Evolutionary conservation across 2,329 filamentous ascomycete genomes (phyloP), one percentile per base, ranked within the genome.

Genomic region (Exserohilum turcica): DNA sequence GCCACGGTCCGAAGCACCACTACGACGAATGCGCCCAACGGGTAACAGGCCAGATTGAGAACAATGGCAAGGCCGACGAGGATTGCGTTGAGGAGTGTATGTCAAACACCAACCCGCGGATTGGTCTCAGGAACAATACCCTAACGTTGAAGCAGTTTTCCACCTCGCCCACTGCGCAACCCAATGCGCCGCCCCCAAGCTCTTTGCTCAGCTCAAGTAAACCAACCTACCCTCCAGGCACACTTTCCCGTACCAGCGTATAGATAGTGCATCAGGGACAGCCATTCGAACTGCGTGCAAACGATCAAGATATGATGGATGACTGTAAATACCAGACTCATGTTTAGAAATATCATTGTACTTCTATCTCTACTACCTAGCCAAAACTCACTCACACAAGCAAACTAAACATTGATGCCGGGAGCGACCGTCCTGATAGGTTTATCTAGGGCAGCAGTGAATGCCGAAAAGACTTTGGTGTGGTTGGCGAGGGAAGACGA

Each of bases 81-180:
- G 92, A 97, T 82, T 99, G 94, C 73, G 91, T 97, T 66, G 94
- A 99, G 84, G 94, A 99, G 84, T 99, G 94, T 97, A 89, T 79
- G 92, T 86, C 24, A 28, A 28, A 13, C 6, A 18, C 10, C 24
- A 19, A 36, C 13, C 4, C 19, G 21, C 16, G 8, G 7, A 7
- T 13, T 10, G n/a, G n/a, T 19, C 13, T 28, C 3, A 19, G 1
- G 2, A 3, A 18, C 21, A 35, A 36, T 24, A 3, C 18, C 37
- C 61, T 67, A 44, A 64, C 48, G n/a, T 7, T 3, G 1, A 10
- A 15, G 5, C 68, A 97, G 93, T 97, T 84, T 99, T 99, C 89
- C 93, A 99, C 80, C 90, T 99, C 70, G 88, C 90, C 70, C 94
- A 97, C 84, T 99, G 94, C 82, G 91, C 93, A 61, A 90, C 86